A percentile compares a stretch with the other conserved stretches of the same genome.
Evolutionary conservation across 2,329 filamentous ascomycete genomes (phyloP).

Genomic region (Ramularia endophylla): DNA sequence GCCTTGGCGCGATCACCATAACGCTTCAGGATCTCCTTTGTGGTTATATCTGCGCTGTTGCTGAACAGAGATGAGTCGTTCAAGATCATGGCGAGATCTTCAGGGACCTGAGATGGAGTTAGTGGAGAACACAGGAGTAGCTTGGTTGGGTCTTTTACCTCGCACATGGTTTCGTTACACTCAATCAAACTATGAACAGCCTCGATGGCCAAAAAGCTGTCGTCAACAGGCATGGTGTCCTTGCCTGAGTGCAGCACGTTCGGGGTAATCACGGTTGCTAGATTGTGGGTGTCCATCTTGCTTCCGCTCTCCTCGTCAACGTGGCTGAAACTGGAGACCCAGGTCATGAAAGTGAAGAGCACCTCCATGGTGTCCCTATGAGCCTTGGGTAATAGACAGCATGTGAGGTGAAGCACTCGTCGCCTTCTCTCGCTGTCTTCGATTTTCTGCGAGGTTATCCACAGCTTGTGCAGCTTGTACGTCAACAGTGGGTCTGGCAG

Average conservation of each 20-base stretch:
- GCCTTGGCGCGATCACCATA: constrained; percentile 76
- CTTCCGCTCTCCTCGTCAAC: constrained; percentile 95
- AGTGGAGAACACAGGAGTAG: constrained; percentile 13
- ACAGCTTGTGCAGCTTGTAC: constrained; percentile 87
- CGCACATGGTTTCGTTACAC: constrained; percentile 93
- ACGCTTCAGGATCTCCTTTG: constrained; percentile 92
- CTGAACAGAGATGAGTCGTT: constrained; percentile 79
- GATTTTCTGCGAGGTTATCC: constrained; percentile 83
- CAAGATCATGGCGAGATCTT: constrained; percentile 80
- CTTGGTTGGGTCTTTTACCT: constrained; percentile 56
- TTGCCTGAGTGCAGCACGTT: constrained; percentile 66
- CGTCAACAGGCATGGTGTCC: constrained; percentile 48
- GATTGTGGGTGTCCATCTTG: constrained; percentile 98
- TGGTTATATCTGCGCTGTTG: constrained; percentile 79
- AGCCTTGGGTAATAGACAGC: constrained; percentile 85
- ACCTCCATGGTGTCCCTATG: constrained; percentile 95
- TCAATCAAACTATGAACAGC: constrained; percentile 87
- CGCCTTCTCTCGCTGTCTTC: constrained; percentile 73
- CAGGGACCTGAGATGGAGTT: constrained; percentile 63
- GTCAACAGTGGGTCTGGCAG: constrained; percentile 93
- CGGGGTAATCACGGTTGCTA: constrained; percentile 94
- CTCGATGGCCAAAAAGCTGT: constrained; percentile 89
- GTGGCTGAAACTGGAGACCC: constrained; percentile 95
- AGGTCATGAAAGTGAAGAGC: constrained; percentile 91
- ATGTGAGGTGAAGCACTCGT: constrained; percentile 81